Conservation (phyloP, 257 asterid species). For the Solanum habrochaites region DNA sequence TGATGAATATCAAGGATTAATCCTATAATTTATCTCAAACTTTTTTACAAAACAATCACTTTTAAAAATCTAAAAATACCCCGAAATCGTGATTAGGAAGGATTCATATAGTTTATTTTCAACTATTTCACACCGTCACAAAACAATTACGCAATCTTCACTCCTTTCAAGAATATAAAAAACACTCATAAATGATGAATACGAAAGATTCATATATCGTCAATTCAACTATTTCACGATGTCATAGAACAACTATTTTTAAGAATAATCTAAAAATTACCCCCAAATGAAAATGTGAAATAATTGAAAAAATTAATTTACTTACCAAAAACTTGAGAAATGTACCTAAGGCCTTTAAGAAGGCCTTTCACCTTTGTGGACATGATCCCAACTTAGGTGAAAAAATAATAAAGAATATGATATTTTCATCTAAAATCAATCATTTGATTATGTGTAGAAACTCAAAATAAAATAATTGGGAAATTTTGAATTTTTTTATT, state of each 20-base stretch:
- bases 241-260: not conserved
- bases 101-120: not conserved
- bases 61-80: not conserved
- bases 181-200: not conserved
- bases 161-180: not conserved
- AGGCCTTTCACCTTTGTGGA: constrained; percentile 79
- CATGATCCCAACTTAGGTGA: constrained; percentile 10
- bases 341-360: constrained; percentile 87
- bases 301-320: not conserved
- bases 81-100: not conserved
- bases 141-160: not conserved
- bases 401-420: not conserved
- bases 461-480: too few relatives aligned
- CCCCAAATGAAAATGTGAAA: not conserved
- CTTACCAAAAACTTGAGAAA: constrained; percentile 89
- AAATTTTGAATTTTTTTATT: not conserved
- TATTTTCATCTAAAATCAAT: not conserved
- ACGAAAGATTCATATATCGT: not conserved
- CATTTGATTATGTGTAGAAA: not conserved
- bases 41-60: not conserved
- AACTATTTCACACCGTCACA: not conserved
- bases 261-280: not conserved
- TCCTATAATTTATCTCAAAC: not conserved
- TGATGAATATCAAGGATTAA: not conserved
- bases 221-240: not conserved